Base-by-base conservation (phyloP, 345 rosid genomes). In the Hypericum androsaemum region DNA sequence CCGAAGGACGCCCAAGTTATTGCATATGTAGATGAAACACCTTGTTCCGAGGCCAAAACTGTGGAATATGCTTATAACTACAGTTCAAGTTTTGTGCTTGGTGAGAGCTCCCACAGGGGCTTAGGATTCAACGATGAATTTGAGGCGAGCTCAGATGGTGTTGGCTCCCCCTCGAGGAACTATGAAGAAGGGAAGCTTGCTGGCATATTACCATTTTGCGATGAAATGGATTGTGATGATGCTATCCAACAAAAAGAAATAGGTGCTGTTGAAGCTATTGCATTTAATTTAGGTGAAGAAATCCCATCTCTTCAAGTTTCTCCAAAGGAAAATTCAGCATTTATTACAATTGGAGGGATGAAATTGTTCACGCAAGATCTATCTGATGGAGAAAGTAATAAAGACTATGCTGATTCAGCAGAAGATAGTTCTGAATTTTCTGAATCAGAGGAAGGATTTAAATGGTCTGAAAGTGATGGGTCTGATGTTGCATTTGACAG, bases 361-460 rank as follows among this genome's bases (percentile, higher is more conserved):
- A 88, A 74, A 59, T 50, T 88, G 7, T 92, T 72, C 58, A 85
- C 97, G 3, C 71, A 85, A 64, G 98, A 88, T 74, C 45, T 81
- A 22, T 80, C 89, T 66, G 78, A 67, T 44, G 80, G 42, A 51
- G 82, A 71, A 74, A 77, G 75, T 70, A 81, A 80, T 56, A 76
- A 54, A n/a, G 61, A 22, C 32, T 22, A 22, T 4, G 32, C 2
- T 22, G 32, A 22, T 22, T 4, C 32, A 12, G 67, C 60, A 61
- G 80, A 70, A 54, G 79, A 69, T 64, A 66, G 59, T 49, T 75
- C 66, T 9, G 67, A 60, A 1, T 22, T 22, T 22, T 22, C 32
- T 22, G 32, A 22, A 22, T 22, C 32, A 22, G 32, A 4, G 32
- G 32, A 1, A 22, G 32, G 32, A 22, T 22, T 22, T 4, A 22